Evolutionary conservation across 306 rosid species (phyloP), one percentile per base, ranked within the genome.

Genomic region (Trifolium dubium): DNA sequence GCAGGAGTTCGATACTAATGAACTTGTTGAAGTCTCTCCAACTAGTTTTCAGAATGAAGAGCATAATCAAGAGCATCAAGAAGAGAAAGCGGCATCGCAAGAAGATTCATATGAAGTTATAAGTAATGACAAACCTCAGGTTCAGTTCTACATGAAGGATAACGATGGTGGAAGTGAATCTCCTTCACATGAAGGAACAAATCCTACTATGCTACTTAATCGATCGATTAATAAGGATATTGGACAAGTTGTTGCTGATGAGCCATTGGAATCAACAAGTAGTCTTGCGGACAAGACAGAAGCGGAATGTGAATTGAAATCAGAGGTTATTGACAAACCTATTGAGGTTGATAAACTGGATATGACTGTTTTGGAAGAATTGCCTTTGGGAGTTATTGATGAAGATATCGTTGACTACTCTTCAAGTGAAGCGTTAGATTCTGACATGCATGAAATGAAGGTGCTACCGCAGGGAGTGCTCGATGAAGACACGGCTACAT

Each of bases 331-430:
- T 0, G 17, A 17, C 62, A 40, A 18, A 10, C 69, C 61, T 29
- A 5, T 10, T 4, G 67, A 44, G 31, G 63, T 1, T 71, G 76
- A 62, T 14, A 35, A 47, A 29, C 14, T 18, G 19, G 78, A 79
- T 19, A 23, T 12, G 6, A 19, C 11, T 28, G 12, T 12, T 40
- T 18, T 6, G 67, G 59, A 68, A 35, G 89, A 85, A 62, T 29
- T 83, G 17, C 77, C 77, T 1, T 43, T 9, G 46, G 88, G 61
- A 39, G 82, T 37, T 0, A 5, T 44, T 17, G 79, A 74, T 14
- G 81, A 77, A 14, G 74, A 71, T 12, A 13, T 10, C 5, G 50
- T 7, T 6, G 39, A 43, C 6, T 1, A 68, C 32, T 55, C 29
- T 32, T 44, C 44, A 40, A 68, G 49, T 6, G 61, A 37, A 61